Percentiles rank a stretch among this genome's conserved stretches.
phyloP scores from a whole-genome alignment of 164 flowering plant genomes.

The Vitis rotundifolia region DNA sequence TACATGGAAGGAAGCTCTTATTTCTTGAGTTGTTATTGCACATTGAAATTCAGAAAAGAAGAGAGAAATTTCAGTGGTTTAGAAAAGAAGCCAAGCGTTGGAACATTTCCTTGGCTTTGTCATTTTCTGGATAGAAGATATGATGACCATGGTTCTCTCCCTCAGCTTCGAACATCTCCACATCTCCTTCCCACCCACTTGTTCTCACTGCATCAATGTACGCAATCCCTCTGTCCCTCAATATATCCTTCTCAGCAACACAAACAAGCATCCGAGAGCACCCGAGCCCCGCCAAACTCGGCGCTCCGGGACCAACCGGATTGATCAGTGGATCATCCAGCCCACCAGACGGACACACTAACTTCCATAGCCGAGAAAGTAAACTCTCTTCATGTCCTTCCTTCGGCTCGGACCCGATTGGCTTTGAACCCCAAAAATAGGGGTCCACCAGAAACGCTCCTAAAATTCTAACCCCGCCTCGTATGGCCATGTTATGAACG shows the following conservation, averaged over 20 bases:
- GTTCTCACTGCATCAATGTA: conserved; percentile 30
- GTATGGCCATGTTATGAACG: conserved; percentile 33
- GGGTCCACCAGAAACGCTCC: conserved; percentile 26
- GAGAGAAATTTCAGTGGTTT: too few relatives aligned
- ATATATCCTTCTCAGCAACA: conserved; percentile 38
- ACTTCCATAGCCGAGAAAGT: conserved; percentile 22
- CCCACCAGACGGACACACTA: conserved; percentile 30
- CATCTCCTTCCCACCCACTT: conserved; percentile 50
- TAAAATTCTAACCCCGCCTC: conserved; percentile 18
- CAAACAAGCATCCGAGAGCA: conserved; percentile 39
- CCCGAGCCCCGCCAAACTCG: conserved; percentile 35
- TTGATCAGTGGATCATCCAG: conserved; percentile 42
- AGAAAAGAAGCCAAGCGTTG: conserved; percentile 36
- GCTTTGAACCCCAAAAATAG: conserved; percentile 34
- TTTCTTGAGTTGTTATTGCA: too few relatives aligned
- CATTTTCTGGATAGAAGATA: conserved; percentile 18
- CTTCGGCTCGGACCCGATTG: conserved; percentile 13
- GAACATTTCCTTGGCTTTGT: conserved; percentile 34
- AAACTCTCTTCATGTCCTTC: not conserved
- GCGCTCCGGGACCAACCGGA: conserved; percentile 31
- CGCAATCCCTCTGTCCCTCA: conserved; percentile 29
- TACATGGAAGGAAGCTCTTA: too few relatives aligned
- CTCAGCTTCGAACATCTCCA: conserved; percentile 37
- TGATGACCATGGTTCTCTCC: conserved; percentile 53
- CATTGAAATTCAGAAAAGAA: too few relatives aligned